Evolutionary conservation across 805 yeast species (phyloP), one percentile per base, ranked within the genome.

Genomic region (Pichia cabralensis): DNA sequence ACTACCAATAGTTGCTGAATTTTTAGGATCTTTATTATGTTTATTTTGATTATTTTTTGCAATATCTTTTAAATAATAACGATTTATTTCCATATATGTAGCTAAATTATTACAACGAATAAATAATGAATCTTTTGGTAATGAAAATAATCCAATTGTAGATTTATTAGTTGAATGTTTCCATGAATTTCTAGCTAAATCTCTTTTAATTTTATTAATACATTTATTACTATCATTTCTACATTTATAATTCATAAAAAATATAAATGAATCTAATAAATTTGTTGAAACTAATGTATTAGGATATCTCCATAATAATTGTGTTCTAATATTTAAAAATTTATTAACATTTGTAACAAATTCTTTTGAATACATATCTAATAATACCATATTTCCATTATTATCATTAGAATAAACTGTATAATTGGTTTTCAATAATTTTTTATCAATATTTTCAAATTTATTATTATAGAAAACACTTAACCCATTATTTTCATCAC

Each of bases 171-270:
- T 47, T 0, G 80, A 65, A 52, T 86, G 95, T 47, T 71, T 72
- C 98, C 98, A 92, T 2, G 95, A 79, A 43, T 94, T 73, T 56
- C 97, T 73, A 3, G 94, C 94, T 38, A 89, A 59, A 50, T 86
- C 95, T 50, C 97, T 73, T 27, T 86, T 70, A 17, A 88, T 66
- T 50, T 81, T 81, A 16, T 70, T 69, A 24, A 76, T 59, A 5
- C 85, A 67, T 43, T 74, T 67, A 38, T 60, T 60, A 17, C 52
- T 30, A n/a, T 35, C 31, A 39, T 39, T 56, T 37, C 42, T 53
- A 7, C 80, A 69, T 29, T 70, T 65, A 10, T 62, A 60, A 26
- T 74, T 66, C 47, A 81, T 71, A 46, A 80, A 72, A 47, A 72
- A 78, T 19, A 92, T 80, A 34, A 76, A 73, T 8, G 94, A 69